Conservation (phyloP, 495 filamentous ascomycete species). For the Aspergillus incahuasiensis region DNA sequence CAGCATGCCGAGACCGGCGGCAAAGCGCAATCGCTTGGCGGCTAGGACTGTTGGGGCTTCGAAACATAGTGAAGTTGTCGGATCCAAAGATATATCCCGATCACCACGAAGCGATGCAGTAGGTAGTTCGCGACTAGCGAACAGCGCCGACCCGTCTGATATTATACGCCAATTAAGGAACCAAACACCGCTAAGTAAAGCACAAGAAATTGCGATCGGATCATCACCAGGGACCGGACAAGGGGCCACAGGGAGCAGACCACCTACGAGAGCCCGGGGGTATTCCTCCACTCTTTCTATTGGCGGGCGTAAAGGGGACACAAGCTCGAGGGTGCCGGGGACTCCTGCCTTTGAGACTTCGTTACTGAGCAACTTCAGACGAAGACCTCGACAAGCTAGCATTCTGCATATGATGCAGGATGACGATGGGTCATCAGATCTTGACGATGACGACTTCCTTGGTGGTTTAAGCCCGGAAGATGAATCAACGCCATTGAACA, state of each 20-base stretch:
- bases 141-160: conserved; percentile 15
- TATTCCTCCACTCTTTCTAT: conserved; percentile 45
- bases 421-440: conserved; percentile 44
- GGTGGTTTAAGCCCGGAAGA: conserved; percentile 59
- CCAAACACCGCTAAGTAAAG: conserved; percentile 33
- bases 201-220: conserved; percentile 36
- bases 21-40: conserved; percentile 33
- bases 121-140: conserved; percentile 1
- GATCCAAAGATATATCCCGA: conserved; percentile 3
- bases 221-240: conserved; percentile 37
- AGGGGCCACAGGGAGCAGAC: conserved; percentile 36
- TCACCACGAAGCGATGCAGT: conserved; percentile 6
- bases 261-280: conserved; percentile 42
- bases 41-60: conserved; percentile 13
- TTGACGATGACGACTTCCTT: conserved; percentile 50
- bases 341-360: conserved; percentile 55
- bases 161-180: conserved; percentile 24
- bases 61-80: conserved; percentile 1
- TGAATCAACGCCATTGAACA: conserved; percentile 60
- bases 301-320: conserved; percentile 39
- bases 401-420: conserved; percentile 59
- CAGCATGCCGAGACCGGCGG: conserved; percentile 42
- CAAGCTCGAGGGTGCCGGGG: conserved; percentile 35
- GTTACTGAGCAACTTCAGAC: conserved; percentile 56
- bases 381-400: conserved; percentile 62